phyloP scores from a whole-genome alignment of 2,329 filamentous ascomycete species.

The Acephala macrosclerotiorum region DNA sequence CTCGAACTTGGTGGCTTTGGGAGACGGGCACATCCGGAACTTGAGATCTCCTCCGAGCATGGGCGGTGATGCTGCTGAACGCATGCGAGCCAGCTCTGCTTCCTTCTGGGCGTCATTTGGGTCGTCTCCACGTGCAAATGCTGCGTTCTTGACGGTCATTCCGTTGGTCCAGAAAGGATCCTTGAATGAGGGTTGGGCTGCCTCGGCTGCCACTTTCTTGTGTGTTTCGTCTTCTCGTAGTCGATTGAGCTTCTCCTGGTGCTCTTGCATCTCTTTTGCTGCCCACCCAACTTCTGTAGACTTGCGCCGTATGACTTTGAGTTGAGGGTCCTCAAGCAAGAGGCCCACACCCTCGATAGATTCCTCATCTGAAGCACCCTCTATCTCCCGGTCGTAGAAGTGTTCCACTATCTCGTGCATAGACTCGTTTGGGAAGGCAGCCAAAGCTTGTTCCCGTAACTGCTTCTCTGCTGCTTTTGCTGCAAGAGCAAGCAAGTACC shows the following conservation, averaged over 20 bases:
- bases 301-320: slow-evolving; percentile 34
- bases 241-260: slow-evolving; percentile 43
- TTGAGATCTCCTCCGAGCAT: slow-evolving; percentile 86
- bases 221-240: slow-evolving; percentile 44
- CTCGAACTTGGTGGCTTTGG: slow-evolving; percentile 84
- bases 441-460: slow-evolving; percentile 77
- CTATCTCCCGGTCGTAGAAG: slow-evolving; percentile 45
- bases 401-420: slow-evolving; percentile 45
- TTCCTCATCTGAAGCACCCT: slow-evolving; percentile 44
- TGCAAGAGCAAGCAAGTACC: slow-evolving; percentile 80
- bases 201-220: slow-evolving; percentile 44
- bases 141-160: slow-evolving; percentile 38
- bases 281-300: slow-evolving; percentile 44
- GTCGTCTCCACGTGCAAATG: slow-evolving; percentile 25
- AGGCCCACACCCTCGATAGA: slow-evolving; percentile 41
- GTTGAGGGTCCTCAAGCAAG: slow-evolving; percentile 34
- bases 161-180: slow-evolving; percentile 47
- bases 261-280: slow-evolving; percentile 44
- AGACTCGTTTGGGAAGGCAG: slow-evolving; percentile 76
- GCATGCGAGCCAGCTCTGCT: slow-evolving; percentile 56
- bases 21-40: slow-evolving; percentile 84
- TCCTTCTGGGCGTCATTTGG: slow-evolving; percentile 39
- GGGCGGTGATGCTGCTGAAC: slow-evolving; percentile 72
- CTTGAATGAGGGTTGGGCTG: slow-evolving; percentile 40
- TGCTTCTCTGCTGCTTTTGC: slow-evolving; percentile 82